Evolutionary conservation across 2,329 filamentous ascomycete genomes (phyloP), one percentile per base, ranked within the genome.

Genomic region (Fusarium globosum): DNA sequence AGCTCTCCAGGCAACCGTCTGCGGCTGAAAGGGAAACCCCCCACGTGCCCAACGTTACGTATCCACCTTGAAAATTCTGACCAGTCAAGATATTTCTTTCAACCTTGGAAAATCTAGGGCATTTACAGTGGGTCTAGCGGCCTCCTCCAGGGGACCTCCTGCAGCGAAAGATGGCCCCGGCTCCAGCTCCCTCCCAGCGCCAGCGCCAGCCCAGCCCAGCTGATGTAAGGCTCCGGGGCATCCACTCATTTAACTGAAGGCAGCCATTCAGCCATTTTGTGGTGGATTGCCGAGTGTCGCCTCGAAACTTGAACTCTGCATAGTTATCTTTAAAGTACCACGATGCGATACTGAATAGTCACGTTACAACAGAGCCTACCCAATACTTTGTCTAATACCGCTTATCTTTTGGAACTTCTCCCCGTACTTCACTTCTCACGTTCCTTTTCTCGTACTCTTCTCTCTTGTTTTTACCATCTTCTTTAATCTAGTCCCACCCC

Each of bases 271-370:
- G 51, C 45, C 65, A 58, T 69, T 69, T 53, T 41, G 26, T 69
- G 36, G 67, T 69, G 67, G 67, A 69, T 69, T 69, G 66, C 70
- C 38, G 28, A 46, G 61, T 41, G 59, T 68, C 63, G 65, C 65
- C 65, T 68, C 68, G 56, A 71, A 69, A 70, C 72, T 74, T 75
- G 65, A 53, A 66, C 70, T 77, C 65, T 75, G 65, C 72, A 74
- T 69, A 48, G 26, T 48, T 48, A 65, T 53, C 65, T 46, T 64
- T 35, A 23, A 30, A 65, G 67, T 74, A 65, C 65, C 73, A 74
- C 76, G 74, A 78, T 78, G 76, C 71, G 67, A 74, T 69, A 68
- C 58, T 73, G 67, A 69, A 72, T 56, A 72, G 57, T 48, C 64
- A 72, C 68, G 59, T 69, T 58, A 57, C 60, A 55, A 64, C 57